These are phyloP conservation scores for Hansenula sp. DNA, from an alignment of 1,139 yeast species.

Conservation along the genomic window DNA sequence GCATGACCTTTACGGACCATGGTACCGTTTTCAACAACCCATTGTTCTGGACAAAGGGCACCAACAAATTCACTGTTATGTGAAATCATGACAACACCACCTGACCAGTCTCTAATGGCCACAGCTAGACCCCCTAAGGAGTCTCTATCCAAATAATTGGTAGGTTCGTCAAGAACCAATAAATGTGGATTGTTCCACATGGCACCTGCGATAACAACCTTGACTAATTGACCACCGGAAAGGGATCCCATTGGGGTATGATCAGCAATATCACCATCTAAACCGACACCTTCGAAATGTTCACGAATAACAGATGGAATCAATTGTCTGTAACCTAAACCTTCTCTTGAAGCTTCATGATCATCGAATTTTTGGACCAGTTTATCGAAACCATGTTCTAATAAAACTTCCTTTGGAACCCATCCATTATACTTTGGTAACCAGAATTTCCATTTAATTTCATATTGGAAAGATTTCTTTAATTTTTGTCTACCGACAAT, in stretches of 20 bases:
- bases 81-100: conserved; percentile 98
- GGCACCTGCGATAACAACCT: conserved; percentile 98
- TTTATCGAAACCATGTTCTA: conserved; percentile 82
- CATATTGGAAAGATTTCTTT: conserved; percentile 95
- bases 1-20: conserved; percentile 81
- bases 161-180: conserved; percentile 95
- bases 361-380: conserved; percentile 93
- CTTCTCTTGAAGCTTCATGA: conserved; percentile 98
- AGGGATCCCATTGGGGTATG: conserved; percentile 96
- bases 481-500: conserved; percentile 95
- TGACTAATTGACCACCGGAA: conserved; percentile 97
- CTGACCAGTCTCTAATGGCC: conserved; percentile 96
- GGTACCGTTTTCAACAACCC: conserved; percentile 93
- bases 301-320: conserved; percentile 89
- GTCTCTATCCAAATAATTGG: conserved; percentile 96
- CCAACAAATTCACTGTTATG: conserved; percentile 97
- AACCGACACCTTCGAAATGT: conserved; percentile 95
- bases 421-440: conserved; percentile 91
- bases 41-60: conserved; percentile 96
- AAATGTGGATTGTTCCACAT: conserved; percentile 99
- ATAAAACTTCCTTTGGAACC: conserved; percentile 79
- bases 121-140: conserved; percentile 96
- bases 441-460: conserved; percentile 91
- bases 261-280: conserved; percentile 97
- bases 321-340: conserved; percentile 93